Conservation (phyloP, 2,329 filamentous ascomycete genomes). For the Botryotinia globosa region DNA sequence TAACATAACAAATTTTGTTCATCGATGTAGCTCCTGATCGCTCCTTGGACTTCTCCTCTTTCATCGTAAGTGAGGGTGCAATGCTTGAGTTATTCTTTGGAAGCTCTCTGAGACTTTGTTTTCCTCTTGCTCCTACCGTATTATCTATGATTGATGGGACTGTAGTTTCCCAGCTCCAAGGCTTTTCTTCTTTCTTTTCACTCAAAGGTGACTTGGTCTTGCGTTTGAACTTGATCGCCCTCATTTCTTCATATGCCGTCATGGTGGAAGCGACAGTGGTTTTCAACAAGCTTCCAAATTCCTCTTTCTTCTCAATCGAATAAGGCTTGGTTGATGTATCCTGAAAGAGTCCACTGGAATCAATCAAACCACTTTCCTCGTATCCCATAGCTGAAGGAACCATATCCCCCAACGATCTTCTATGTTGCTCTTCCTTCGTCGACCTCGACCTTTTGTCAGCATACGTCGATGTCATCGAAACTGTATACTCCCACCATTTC, state of each 20-base stretch:
- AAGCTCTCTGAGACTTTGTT: neutral
- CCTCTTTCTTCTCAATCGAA: neutral
- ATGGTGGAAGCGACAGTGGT: neutral
- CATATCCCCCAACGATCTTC: no score
- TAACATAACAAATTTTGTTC: neutral
- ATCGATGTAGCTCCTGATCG: neutral
- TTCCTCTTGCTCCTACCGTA: neutral
- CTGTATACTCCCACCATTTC: conserved; percentile 13
- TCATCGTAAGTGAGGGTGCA: neutral
- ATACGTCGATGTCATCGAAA: neutral
- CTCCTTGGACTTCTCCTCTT: neutral
- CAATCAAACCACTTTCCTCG: neutral
- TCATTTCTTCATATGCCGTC: neutral
- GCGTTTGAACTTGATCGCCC: neutral
- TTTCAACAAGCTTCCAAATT: neutral
- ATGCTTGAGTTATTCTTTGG: neutral
- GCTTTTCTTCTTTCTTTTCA: neutral
- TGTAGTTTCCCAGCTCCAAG: neutral
- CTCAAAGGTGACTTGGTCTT: neutral
- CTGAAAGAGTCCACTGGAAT: neutral
- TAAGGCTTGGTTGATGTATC: neutral
- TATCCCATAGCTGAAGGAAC: neutral
- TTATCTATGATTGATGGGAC: neutral
- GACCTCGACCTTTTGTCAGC: no score
- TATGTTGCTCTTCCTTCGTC: no score